phyloP scores from a whole-genome alignment of 495 filamentous ascomycete genomes.

The Sphaerosporella brunnea region DNA sequence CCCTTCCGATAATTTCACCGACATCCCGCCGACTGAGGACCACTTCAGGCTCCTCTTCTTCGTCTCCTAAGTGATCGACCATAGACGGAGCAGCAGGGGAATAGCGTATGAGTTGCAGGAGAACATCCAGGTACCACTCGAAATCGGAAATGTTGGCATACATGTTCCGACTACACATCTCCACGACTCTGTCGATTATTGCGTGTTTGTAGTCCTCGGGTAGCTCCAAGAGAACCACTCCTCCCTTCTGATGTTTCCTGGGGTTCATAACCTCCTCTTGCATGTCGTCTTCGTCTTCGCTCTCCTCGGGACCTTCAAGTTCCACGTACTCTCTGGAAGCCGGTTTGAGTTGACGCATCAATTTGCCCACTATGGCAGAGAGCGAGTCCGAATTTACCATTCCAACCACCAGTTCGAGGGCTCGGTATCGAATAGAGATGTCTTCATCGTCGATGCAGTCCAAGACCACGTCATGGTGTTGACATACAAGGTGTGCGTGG shows the following conservation, averaged over 20 bases:
- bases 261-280: slow-evolving; percentile 21
- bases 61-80: slow-evolving; percentile 10
- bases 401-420: slow-evolving; percentile 71
- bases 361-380: slow-evolving; percentile 60
- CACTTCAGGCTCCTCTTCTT: slow-evolving; percentile 17
- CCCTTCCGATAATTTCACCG: slow-evolving; percentile 56
- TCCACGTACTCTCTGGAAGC: slow-evolving; percentile 41
- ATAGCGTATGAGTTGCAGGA: slow-evolving; percentile 62
- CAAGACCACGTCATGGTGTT: slow-evolving; percentile 89
- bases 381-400: slow-evolving; percentile 82
- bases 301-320: slow-evolving; percentile 18
- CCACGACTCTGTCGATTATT: slow-evolving; percentile 61
- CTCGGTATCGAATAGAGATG: slow-evolving; percentile 87
- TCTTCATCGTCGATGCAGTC: slow-evolving; percentile 89
- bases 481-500: slow-evolving; percentile 67
- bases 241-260: slow-evolving; percentile 5
- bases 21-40: slow-evolving; percentile 31
- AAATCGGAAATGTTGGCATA: slow-evolving; percentile 77
- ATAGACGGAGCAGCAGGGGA: slow-evolving; percentile 32
- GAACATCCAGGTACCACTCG: slow-evolving; percentile 83
- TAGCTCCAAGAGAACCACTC: slow-evolving; percentile 28
- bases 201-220: slow-evolving; percentile 68
- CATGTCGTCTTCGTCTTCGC: slow-evolving; percentile 24
- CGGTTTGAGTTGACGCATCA: slow-evolving; percentile 60
- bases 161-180: slow-evolving; percentile 81